Evolutionary conservation across 352 stramenopile species (phyloP).

Genomic region (Phytophthora pini): DNA sequence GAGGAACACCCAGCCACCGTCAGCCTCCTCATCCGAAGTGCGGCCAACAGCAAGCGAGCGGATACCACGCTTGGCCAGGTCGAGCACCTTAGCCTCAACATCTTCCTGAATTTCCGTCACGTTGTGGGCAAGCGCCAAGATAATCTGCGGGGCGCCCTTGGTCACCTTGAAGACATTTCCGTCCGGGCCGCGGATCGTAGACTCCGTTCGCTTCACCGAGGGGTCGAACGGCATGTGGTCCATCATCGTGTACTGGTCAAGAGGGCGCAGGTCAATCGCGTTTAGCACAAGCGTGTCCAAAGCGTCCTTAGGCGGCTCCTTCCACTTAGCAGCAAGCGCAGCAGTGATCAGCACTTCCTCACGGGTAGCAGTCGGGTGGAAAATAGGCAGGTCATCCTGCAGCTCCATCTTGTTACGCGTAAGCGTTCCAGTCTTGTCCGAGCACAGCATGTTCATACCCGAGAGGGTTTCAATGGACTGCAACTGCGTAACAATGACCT

Average conservation of each 20-base stretch:
- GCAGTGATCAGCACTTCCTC: slow-evolving; percentile 92
- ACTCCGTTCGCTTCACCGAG: slow-evolving; percentile 93
- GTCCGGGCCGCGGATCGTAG: slow-evolving; percentile 79
- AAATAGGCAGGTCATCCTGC: slow-evolving; percentile 92
- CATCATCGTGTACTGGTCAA: slow-evolving; percentile 87
- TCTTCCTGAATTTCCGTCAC: slow-evolving; percentile 80
- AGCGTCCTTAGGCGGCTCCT: slow-evolving; percentile 93
- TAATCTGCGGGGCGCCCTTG: slow-evolving; percentile 95
- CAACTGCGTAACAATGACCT: slow-evolving; percentile 93
- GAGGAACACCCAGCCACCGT: slow-evolving; percentile 93
- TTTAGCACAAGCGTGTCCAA: slow-evolving; percentile 94
- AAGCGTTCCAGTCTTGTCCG: slow-evolving; percentile 96
- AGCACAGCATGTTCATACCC: slow-evolving; percentile 95
- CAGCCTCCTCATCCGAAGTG: slow-evolving; percentile 73
- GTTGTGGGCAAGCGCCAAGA: slow-evolving; percentile 86
- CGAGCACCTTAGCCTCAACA: slow-evolving; percentile 89
- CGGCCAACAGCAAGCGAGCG: slow-evolving; percentile 90
- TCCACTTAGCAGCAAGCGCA: slow-evolving; percentile 94
- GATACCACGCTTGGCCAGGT: slow-evolving; percentile 89
- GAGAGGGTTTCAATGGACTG: slow-evolving; percentile 94
- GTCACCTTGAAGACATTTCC: slow-evolving; percentile 92
- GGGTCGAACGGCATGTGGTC: slow-evolving; percentile 87
- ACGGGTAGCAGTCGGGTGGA: slow-evolving; percentile 75
- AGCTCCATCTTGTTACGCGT: slow-evolving; percentile 96
- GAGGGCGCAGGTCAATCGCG: slow-evolving; percentile 80